Evolutionary conservation across 257 asterid species (phyloP).

Genomic region (Buddleja alternifolia): DNA sequence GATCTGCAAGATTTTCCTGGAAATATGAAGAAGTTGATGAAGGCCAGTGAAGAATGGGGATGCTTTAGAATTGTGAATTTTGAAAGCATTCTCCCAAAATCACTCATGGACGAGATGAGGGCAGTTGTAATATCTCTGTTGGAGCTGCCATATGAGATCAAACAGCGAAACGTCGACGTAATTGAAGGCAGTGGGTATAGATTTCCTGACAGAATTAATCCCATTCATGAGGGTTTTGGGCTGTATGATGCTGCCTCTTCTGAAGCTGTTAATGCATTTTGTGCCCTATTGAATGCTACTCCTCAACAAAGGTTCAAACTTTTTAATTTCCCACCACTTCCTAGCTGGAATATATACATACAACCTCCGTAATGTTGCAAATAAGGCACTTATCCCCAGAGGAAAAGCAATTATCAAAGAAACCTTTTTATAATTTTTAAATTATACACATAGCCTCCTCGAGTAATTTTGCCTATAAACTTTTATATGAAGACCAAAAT

Average conservation of each 20-base stretch:
- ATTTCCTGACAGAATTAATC: slow-evolving; percentile 37
- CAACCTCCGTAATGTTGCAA: too few relatives aligned
- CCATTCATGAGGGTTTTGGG: slow-evolving; percentile 53
- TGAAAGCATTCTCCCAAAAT: neutral
- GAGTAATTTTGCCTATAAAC: too few relatives aligned
- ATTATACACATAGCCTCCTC: too few relatives aligned
- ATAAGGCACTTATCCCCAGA: too few relatives aligned
- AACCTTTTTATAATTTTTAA: too few relatives aligned
- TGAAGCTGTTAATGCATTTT: too few relatives aligned
- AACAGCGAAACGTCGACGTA: slow-evolving; percentile 39
- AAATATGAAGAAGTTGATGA: neutral
- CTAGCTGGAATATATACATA: neutral
- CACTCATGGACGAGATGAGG: slow-evolving; percentile 49
- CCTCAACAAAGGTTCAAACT: too few relatives aligned
- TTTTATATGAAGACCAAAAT: too few relatives aligned
- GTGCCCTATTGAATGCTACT: too few relatives aligned
- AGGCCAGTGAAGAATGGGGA: slow-evolving; percentile 5
- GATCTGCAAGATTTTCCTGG: too few relatives aligned
- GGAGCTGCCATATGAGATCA: slow-evolving; percentile 53
- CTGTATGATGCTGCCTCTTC: slow-evolving; percentile 45
- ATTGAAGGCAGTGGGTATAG: slow-evolving; percentile 48
- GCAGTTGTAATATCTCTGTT: slow-evolving; percentile 37
- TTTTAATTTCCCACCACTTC: too few relatives aligned
- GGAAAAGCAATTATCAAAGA: too few relatives aligned
- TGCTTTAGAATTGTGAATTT: slow-evolving; percentile 28